Evolutionary conservation across 139 green algal species (phyloP).

Genomic region (Parachlorella kessleri): DNA sequence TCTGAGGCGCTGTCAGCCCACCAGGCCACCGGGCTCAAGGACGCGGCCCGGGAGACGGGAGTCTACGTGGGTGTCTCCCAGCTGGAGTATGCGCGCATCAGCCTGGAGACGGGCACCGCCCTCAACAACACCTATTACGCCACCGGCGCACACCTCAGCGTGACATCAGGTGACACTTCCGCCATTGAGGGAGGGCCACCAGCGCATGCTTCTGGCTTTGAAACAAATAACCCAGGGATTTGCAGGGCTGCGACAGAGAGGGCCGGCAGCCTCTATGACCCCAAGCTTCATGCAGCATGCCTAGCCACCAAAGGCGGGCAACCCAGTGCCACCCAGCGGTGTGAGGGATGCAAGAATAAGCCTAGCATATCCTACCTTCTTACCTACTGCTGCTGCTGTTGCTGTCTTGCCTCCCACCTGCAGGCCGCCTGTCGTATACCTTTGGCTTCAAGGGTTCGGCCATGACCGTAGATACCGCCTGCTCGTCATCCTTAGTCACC

Average conservation of each 20-base stretch:
- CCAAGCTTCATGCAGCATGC: too few relatives aligned
- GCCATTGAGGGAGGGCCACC: constrained; percentile 40
- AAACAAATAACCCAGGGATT: too few relatives aligned
- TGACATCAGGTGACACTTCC: constrained; percentile 53
- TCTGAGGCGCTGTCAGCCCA: constrained; percentile 22
- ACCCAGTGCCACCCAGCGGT: too few relatives aligned
- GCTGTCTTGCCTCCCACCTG: constrained; percentile 53
- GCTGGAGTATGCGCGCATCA: constrained; percentile 73
- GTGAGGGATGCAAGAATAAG: too few relatives aligned
- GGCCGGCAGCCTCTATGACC: too few relatives aligned
- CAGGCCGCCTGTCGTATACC: constrained; percentile 74
- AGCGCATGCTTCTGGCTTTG: too few relatives aligned
- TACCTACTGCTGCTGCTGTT: constrained; percentile 65
- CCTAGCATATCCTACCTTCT: constrained; percentile 49
- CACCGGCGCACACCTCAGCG: constrained; percentile 77
- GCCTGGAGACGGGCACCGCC: constrained; percentile 30
- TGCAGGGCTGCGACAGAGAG: too few relatives aligned
- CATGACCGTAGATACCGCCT: constrained; percentile 85
- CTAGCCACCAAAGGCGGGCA: too few relatives aligned
- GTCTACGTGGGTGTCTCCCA: constrained; percentile 82
- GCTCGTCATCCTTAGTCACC: constrained; percentile 78
- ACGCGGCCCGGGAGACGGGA: constrained; percentile 33
- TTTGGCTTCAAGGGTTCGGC: constrained; percentile 69
- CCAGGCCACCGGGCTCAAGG: not conserved
- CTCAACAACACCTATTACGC: constrained; percentile 76